These are phyloP conservation scores for Starmerella roubikii DNA, from an alignment of 805 yeast genomes.

Conservation along the genomic window DNA sequence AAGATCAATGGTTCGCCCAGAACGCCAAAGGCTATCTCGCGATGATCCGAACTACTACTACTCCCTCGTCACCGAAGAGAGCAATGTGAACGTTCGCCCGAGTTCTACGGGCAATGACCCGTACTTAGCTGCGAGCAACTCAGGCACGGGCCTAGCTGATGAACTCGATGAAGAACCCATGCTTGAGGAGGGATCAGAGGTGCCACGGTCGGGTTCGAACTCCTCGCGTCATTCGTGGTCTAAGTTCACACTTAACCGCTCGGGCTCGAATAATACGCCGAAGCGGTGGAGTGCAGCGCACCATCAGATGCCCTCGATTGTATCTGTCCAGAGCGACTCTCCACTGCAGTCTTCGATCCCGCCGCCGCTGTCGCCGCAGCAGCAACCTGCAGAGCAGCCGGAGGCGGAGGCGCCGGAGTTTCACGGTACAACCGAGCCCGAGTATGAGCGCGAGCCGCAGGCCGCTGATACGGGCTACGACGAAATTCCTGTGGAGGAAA, in stretches of 20 bases:
- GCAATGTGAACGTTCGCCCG: conserved; percentile 44
- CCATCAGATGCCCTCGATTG: background rate
- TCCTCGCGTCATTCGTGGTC: conserved; percentile 1
- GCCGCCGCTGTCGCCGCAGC: background rate
- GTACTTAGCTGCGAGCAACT: conserved; percentile 3
- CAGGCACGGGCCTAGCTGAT: conserved; percentile 3
- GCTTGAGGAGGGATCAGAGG: background rate
- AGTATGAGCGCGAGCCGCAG: conserved; percentile 6
- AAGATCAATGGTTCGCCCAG: conserved; percentile 71
- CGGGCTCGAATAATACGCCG: background rate
- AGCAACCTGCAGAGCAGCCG: background rate
- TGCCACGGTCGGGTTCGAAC: background rate
- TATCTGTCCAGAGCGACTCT: background rate
- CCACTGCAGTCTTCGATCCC: background rate
- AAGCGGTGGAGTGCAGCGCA: background rate
- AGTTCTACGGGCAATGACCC: conserved; percentile 62
- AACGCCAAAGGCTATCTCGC: conserved; percentile 53
- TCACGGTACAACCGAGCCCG: background rate
- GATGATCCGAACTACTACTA: conserved; percentile 68
- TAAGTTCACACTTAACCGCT: conserved; percentile 1
- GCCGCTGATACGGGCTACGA: conserved; percentile 14
- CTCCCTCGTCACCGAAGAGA: conserved; percentile 21
- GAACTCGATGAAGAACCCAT: conserved; percentile 4
- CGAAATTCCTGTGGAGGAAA: conserved; percentile 3
- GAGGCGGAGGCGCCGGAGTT: background rate